Conservation (phyloP, 441 rosid genomes). For the Breynia disticha region DNA sequence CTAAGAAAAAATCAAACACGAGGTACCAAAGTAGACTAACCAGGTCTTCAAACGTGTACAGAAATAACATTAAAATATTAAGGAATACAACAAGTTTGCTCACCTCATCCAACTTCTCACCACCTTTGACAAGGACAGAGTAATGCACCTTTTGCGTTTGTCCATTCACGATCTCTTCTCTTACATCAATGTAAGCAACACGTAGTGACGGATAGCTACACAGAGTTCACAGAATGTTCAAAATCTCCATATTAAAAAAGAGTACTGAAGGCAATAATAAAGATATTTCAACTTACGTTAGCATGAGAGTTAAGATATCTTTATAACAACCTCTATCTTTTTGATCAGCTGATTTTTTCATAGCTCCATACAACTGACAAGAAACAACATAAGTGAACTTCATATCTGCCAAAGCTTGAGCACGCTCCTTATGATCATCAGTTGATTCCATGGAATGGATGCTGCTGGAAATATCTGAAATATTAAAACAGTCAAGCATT, state of each 20-base stretch:
- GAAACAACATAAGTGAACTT: slow-evolving; percentile 98
- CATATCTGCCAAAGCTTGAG: slow-evolving; percentile 70
- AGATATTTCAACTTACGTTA: slow-evolving; percentile 41
- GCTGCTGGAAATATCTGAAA: slow-evolving; percentile 10
- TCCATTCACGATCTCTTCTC: slow-evolving; percentile 58
- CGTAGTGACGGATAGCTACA: slow-evolving; percentile 78
- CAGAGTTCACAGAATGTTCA: slow-evolving; percentile 13
- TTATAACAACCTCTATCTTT: slow-evolving; percentile 64
- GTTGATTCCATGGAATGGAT: slow-evolving; percentile 28
- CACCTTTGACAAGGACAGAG: slow-evolving; percentile 93
- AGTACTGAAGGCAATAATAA: neutral
- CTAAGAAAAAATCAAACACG: no score
- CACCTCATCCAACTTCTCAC: slow-evolving; percentile 76
- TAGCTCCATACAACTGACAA: slow-evolving; percentile 79
- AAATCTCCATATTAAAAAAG: slow-evolving; percentile 4
- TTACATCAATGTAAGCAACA: slow-evolving; percentile 84
- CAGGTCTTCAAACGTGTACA: neutral
- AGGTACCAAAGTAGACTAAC: neutral
- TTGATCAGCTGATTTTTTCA: slow-evolving; percentile 54
- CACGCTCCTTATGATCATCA: slow-evolving; percentile 26
- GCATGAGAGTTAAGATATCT: slow-evolving; percentile 80
- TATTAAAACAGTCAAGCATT: no score
- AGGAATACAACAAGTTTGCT: slow-evolving; percentile 7
- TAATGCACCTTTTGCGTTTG: slow-evolving; percentile 46
- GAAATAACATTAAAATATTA: neutral